These are phyloP conservation scores for Vaccinium corymbosum DNA, from an alignment of 148 eudicot genomes.

Conservation along the genomic window DNA sequence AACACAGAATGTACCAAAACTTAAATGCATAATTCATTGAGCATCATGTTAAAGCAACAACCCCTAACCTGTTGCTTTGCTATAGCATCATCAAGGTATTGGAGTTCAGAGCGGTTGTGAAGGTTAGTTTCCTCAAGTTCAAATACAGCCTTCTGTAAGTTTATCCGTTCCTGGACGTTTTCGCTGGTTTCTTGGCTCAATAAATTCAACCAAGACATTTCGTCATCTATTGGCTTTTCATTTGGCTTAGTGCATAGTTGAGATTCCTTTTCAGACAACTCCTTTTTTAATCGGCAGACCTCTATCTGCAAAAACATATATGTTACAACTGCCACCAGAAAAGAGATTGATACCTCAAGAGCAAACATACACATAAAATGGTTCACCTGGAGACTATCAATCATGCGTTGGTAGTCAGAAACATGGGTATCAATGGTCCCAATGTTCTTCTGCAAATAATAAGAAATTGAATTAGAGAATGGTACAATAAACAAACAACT, in stretches of 20 bases:
- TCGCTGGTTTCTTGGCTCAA: conserved; percentile 79
- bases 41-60: not conserved
- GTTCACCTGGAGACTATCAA: conserved; percentile 74
- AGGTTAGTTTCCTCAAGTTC: conserved; percentile 79
- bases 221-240: conserved; percentile 65
- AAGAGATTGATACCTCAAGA: conserved; percentile 12
- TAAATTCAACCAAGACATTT: conserved; percentile 61
- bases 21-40: not conserved
- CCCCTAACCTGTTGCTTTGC: conserved; percentile 61
- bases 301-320: conserved; percentile 45
- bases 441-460: conserved; percentile 59
- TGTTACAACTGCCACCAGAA: conserved; percentile 5
- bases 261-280: conserved; percentile 68
- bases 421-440: conserved; percentile 68
- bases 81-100: conserved; percentile 76
- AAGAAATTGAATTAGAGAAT: conserved; percentile 12
- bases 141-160: conserved; percentile 78
- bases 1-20: not conserved
- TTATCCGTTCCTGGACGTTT: conserved; percentile 87
- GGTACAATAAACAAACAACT: not conserved
- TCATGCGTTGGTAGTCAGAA: conserved; percentile 84
- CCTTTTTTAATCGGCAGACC: conserved; percentile 65
- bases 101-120: conserved; percentile 65
- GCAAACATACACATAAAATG: not conserved
- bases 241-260: conserved; percentile 53